Evolutionary conservation across 2,329 filamentous ascomycete genomes (phyloP), one percentile per base, ranked within the genome.

Genomic region (Trichothecium roseum): DNA sequence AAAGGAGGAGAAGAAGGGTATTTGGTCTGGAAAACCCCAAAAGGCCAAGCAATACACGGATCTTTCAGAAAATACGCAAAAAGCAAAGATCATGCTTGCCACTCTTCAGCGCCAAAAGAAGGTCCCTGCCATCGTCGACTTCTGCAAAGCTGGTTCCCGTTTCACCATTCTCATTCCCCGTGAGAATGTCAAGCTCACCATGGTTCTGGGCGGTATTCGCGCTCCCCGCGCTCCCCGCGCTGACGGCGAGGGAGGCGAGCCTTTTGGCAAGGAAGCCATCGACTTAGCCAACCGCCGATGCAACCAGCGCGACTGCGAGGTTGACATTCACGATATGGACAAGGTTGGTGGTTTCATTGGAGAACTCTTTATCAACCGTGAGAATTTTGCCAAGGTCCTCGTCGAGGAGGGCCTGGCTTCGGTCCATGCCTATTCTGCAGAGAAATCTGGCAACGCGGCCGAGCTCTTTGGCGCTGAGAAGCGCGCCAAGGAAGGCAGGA

Each of bases 311-410:
- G 91, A 98, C 58, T 88, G 91, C 33, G 89, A 96, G 60, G 84
- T 98, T 39, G 88, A 98, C 49, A 82, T 98, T 15, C 80, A 94
- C 56, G 87, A 88, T 50, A 84, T 86, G 46, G 91, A 98, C 69
- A 96, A 95, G 69, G 81, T 91, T 18, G 91, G 91, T 49, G 91
- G 91, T 27, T 98, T 98, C 67, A 96, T 98, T 47, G 91, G 91
- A 37, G 84, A 86, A 12, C 70, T 98, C 17, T 95, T 87, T 58
- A 75, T 98, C 56, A 89, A 87, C 67, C 84, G 88, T 36, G 89
- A 96, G 62, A 96, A 84, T 65, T 94, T 98, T 53, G 85, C 88
- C 51, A 95, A 94, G 68, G 60, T 85, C 3, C 73, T 98, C 2
- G 78, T 98, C 2, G 91, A 96, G 59, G 91, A 98, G 61, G 91